Evolutionary conservation across 2,329 filamentous ascomycete genomes (phyloP).

Genomic region (Ophiosphaerella herpotricha): DNA sequence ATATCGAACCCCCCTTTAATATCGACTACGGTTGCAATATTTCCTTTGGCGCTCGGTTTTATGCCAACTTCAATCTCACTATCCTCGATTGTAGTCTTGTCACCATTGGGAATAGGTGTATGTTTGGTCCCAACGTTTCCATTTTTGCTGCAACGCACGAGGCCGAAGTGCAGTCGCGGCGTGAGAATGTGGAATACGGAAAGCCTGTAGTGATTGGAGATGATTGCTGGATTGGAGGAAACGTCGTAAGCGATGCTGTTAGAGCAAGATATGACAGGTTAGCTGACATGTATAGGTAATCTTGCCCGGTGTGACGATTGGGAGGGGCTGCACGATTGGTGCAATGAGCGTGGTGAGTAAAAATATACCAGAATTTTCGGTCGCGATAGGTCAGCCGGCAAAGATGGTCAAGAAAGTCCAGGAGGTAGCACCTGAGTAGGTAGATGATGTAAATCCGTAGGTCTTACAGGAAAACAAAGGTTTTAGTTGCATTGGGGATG

Average conservation of each 20-base stretch:
- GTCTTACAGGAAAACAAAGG: too few relatives aligned
- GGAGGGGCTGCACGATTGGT: conserved; percentile 73
- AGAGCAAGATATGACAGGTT: too few relatives aligned
- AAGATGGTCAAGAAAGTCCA: conserved; percentile 54
- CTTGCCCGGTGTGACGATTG: conserved; percentile 77
- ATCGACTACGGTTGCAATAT: conserved; percentile 72
- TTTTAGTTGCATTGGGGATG: too few relatives aligned
- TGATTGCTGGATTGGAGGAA: conserved; percentile 54
- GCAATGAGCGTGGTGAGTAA: conserved; percentile 85
- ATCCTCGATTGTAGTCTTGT: conserved; percentile 60
- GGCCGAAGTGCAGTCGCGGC: conserved; percentile 53
- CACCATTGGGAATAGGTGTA: conserved; percentile 57
- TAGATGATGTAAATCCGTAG: conserved; percentile 1
- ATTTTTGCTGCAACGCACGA: conserved; percentile 61
- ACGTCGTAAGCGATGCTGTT: conserved; percentile 26
- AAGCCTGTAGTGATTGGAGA: conserved; percentile 54
- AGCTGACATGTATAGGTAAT: conserved; percentile 48
- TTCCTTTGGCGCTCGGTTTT: conserved; percentile 65
- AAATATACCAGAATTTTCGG: conserved; percentile 66
- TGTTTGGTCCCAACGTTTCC: conserved; percentile 58
- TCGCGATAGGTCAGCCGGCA: conserved; percentile 70
- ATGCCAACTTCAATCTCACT: conserved; percentile 63
- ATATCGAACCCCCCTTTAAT: conserved; percentile 65
- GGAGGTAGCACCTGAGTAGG: conserved; percentile 13
- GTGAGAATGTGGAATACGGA: conserved; percentile 56